Evolutionary conservation across 176 grass and related monocot genomes (phyloP).

Genomic region (Hordeum marinum): DNA sequence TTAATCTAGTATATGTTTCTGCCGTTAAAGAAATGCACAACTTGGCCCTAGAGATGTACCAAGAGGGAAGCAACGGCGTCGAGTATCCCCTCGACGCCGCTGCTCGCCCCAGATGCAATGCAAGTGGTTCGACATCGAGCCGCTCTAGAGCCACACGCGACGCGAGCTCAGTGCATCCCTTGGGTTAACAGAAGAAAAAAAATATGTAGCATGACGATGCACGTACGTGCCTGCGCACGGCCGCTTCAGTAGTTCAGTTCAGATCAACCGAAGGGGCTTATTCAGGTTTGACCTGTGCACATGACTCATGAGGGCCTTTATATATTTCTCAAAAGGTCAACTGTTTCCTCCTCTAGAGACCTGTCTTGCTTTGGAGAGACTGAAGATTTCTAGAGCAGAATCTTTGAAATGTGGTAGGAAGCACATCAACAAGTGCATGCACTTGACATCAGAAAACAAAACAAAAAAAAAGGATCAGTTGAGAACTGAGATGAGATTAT

Average conservation of each 20-base stretch:
- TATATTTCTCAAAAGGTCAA: conserved; percentile 14
- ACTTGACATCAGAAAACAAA: background rate
- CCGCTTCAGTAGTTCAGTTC: background rate
- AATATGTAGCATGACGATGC: background rate
- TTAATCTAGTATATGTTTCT: background rate
- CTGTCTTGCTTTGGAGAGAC: background rate
- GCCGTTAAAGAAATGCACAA: background rate
- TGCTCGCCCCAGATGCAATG: too few relatives aligned
- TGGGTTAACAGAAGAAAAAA: background rate
- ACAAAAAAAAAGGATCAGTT: background rate
- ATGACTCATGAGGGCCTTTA: background rate
- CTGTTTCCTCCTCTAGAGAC: background rate
- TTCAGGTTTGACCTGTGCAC: background rate
- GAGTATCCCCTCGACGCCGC: background rate
- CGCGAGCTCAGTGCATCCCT: background rate
- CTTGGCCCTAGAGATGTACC: conserved; percentile 2
- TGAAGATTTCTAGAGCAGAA: background rate
- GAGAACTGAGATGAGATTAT: background rate
- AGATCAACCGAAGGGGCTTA: background rate
- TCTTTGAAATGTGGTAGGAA: background rate
- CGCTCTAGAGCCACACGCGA: background rate
- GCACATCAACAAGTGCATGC: background rate
- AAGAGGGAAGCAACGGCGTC: conserved; percentile 11
- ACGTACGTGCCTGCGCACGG: too few relatives aligned
- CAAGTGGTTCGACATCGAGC: background rate